phyloP scores from a whole-genome alignment of 768 basidiomycete genomes.

The Lentinula aciculospora region DNA sequence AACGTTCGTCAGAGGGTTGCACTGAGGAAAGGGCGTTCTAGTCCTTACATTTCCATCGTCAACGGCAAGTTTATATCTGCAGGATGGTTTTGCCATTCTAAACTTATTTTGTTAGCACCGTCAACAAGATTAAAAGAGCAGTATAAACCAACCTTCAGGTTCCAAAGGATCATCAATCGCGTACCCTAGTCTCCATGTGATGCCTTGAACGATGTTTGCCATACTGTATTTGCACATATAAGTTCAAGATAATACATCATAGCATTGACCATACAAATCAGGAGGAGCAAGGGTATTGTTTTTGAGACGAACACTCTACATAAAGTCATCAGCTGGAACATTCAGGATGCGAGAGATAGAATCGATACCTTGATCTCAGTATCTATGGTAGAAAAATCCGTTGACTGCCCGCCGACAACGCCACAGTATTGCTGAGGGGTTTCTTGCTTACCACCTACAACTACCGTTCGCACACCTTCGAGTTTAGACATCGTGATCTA shows the following conservation, averaged over 20 bases:
- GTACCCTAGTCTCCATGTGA: slow-evolving; percentile 59
- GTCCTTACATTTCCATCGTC: slow-evolving; percentile 40
- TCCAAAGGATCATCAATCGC: slow-evolving; percentile 45
- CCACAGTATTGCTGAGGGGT: slow-evolving; percentile 54
- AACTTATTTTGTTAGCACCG: not conserved
- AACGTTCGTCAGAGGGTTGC: not conserved
- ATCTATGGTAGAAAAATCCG: slow-evolving; percentile 51
- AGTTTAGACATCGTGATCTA: slow-evolving; percentile 58
- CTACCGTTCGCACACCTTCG: slow-evolving; percentile 50
- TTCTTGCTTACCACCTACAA: slow-evolving; percentile 44
- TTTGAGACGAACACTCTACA: slow-evolving; percentile 48
- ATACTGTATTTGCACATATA: slow-evolving; percentile 23
- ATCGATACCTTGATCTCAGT: slow-evolving; percentile 46
- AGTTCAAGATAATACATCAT: not conserved
- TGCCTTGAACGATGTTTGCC: slow-evolving; percentile 51
- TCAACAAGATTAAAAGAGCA: not conserved
- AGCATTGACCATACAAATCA: slow-evolving; percentile 40
- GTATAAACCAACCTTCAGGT: slow-evolving; percentile 54
- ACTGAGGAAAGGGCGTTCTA: not conserved
- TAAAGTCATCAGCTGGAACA: not conserved
- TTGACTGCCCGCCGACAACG: slow-evolving; percentile 58
- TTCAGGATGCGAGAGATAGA: not conserved
- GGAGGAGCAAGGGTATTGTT: slow-evolving; percentile 52
- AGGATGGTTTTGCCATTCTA: slow-evolving; percentile 56
- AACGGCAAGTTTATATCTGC: slow-evolving; percentile 49